Evolutionary conservation across 805 yeast genomes (phyloP).

Genomic region (Kodamaea sagamina): DNA sequence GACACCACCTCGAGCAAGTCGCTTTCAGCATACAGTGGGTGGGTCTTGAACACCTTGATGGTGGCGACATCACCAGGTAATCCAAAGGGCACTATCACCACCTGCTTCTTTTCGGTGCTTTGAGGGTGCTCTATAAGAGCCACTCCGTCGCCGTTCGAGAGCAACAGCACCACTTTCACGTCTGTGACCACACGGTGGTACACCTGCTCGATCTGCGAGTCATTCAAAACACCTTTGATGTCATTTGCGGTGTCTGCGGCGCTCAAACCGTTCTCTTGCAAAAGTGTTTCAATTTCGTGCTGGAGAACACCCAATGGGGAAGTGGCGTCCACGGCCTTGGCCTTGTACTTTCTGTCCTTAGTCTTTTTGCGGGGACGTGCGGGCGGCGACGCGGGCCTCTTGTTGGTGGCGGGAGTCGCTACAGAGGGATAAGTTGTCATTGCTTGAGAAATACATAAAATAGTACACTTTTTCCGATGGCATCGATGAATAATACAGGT

Average conservation of each 20-base stretch:
- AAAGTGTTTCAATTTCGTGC: conserved; percentile 65
- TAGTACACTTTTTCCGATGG: no score
- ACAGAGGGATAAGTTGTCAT: background rate
- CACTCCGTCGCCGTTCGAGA: conserved; percentile 88
- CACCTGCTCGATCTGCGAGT: conserved; percentile 43
- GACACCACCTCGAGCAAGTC: conserved; percentile 60
- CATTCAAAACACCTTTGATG: conserved; percentile 63
- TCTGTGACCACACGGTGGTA: conserved; percentile 62
- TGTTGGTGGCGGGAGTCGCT: background rate
- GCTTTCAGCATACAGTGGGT: conserved; percentile 70
- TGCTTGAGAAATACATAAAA: no score
- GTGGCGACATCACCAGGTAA: conserved; percentile 80
- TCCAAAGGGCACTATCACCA: conserved; percentile 83
- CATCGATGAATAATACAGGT: no score
- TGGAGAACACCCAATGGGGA: conserved; percentile 79
- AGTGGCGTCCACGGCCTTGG: conserved; percentile 69
- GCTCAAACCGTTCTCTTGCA: conserved; percentile 43
- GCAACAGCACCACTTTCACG: conserved; percentile 57
- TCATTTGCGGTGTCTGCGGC: conserved; percentile 61
- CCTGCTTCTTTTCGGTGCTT: conserved; percentile 45
- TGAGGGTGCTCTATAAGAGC: conserved; percentile 68
- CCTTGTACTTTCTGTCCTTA: conserved; percentile 54
- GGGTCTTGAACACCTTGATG: conserved; percentile 74
- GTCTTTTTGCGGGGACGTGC: conserved; percentile 20
- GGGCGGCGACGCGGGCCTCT: conserved; percentile 4